Conservation (phyloP, 352 stramenopile species). For the Phytophthora litchii region DNA sequence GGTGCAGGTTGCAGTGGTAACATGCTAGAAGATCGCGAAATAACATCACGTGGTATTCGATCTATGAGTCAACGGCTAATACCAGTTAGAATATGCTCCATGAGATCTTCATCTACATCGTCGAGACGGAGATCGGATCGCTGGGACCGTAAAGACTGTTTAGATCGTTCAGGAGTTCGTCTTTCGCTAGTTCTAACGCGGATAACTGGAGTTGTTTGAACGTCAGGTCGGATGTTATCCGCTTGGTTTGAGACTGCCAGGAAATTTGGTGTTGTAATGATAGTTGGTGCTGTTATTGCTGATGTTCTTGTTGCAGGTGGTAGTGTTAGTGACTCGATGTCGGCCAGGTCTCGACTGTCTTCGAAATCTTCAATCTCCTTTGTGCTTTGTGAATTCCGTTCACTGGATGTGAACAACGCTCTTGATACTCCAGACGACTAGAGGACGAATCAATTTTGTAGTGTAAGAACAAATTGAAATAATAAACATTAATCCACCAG, state of each 20-base stretch:
- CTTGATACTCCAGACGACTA: conserved; percentile 9
- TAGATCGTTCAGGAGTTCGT: conserved; percentile 14
- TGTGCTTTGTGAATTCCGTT: conserved; percentile 5
- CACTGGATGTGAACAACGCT: conserved; percentile 8
- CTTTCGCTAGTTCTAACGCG: conserved; percentile 31
- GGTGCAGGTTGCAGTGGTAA: no score
- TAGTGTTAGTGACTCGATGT: conserved; percentile 20
- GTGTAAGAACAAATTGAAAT: background rate
- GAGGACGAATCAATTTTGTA: background rate
- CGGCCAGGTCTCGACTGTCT: conserved; percentile 10
- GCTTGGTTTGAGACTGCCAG: conserved; percentile 14
- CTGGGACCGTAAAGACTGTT: conserved; percentile 6
- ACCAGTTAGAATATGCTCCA: conserved; percentile 62
- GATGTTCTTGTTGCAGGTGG: conserved; percentile 8
- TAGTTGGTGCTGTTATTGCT: conserved; percentile 15
- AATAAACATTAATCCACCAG: background rate
- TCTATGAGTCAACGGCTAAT: conserved; percentile 9
- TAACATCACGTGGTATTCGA: conserved; percentile 11
- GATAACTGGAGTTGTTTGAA: conserved; percentile 23
- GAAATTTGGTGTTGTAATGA: conserved; percentile 11
- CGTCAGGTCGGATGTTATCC: conserved; percentile 12
- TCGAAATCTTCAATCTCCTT: conserved; percentile 15
- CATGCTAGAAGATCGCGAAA: background rate
- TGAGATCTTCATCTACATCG: conserved; percentile 70
- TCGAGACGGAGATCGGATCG: conserved; percentile 51